These are phyloP conservation scores for Staphylotrichum longicolle DNA, from an alignment of 495 filamentous ascomycete genomes.

Conservation along the genomic window DNA sequence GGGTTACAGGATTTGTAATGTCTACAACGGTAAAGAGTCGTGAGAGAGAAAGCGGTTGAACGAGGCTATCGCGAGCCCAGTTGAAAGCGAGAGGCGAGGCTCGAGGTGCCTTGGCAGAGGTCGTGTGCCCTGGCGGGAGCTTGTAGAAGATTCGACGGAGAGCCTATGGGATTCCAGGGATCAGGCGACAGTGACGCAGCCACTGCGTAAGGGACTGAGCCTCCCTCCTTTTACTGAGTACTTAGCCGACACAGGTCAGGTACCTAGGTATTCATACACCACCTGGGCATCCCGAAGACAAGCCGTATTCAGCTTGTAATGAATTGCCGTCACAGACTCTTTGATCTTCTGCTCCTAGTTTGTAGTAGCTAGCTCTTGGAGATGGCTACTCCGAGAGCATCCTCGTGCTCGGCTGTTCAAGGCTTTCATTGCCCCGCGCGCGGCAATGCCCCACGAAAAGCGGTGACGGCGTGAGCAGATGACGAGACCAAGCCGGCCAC, in stretches of 20 bases:
- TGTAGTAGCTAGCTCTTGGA: neutral
- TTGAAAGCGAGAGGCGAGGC: conserved; percentile 1
- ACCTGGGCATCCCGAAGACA: no score
- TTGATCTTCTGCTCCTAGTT: no score
- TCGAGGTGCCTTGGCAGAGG: conserved; percentile 24
- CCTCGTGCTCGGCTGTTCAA: no score
- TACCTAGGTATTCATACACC: no score
- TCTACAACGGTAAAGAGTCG: neutral
- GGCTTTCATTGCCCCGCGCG: no score
- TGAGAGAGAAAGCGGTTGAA: conserved; percentile 2
- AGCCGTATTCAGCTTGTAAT: no score
- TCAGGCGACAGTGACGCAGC: conserved; percentile 31
- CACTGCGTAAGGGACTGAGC: conserved; percentile 17
- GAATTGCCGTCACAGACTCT: no score
- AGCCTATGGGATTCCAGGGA: conserved; percentile 24
- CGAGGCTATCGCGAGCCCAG: conserved; percentile 12
- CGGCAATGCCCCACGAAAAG: no score
- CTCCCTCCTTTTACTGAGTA: neutral
- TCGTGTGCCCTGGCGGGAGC: conserved; percentile 21
- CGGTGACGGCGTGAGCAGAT: no score
- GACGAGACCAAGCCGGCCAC: no score
- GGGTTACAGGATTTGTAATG: conserved; percentile 9
- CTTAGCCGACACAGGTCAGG: no score
- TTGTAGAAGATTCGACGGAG: conserved; percentile 38
- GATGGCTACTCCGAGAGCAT: no score